phyloP scores from a whole-genome alignment of 164 flowering plant species.

The Kingdonia uniflora region DNA sequence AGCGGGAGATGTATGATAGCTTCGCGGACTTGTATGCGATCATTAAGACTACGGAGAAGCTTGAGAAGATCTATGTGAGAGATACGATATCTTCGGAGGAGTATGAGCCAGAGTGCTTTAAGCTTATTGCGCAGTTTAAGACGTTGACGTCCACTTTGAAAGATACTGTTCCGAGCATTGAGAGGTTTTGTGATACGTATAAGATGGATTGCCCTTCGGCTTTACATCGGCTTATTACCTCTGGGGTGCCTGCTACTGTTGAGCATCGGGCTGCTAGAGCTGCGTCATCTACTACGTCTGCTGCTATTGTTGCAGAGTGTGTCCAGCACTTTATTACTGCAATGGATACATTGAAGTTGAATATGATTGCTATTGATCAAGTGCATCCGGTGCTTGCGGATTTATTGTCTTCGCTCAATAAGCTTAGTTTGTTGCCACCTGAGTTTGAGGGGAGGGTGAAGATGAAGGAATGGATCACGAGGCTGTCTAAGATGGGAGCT shows the following conservation, averaged over 20 bases:
- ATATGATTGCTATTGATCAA: conserved; percentile 89
- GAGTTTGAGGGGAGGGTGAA: conserved; percentile 85
- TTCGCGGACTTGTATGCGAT: conserved; percentile 89
- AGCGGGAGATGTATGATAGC: conserved; percentile 90
- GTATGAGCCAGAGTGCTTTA: conserved; percentile 75
- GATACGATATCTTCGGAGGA: conserved; percentile 54
- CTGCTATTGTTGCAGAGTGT: conserved; percentile 82
- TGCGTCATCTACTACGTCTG: conserved; percentile 41
- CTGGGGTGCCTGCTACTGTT: conserved; percentile 88
- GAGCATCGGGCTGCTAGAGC: conserved; percentile 72
- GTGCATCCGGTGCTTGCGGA: conserved; percentile 79
- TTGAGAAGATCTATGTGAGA: conserved; percentile 83
- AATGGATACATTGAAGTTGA: conserved; percentile 83
- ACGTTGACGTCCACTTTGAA: conserved; percentile 62
- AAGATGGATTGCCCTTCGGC: conserved; percentile 91
- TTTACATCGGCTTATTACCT: conserved; percentile 55
- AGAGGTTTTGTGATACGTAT: conserved; percentile 75
- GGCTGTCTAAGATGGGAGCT: conserved; percentile 88
- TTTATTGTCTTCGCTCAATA: conserved; percentile 55
- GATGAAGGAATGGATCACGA: conserved; percentile 83
- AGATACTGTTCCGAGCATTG: conserved; percentile 71
- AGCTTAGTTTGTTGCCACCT: conserved; percentile 53
- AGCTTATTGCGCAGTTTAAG: conserved; percentile 81
- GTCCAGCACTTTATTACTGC: conserved; percentile 88
- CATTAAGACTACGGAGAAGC: conserved; percentile 84